Conservation (phyloP, 2,329 filamentous ascomycete species). For the Bipolaris oryzae region DNA sequence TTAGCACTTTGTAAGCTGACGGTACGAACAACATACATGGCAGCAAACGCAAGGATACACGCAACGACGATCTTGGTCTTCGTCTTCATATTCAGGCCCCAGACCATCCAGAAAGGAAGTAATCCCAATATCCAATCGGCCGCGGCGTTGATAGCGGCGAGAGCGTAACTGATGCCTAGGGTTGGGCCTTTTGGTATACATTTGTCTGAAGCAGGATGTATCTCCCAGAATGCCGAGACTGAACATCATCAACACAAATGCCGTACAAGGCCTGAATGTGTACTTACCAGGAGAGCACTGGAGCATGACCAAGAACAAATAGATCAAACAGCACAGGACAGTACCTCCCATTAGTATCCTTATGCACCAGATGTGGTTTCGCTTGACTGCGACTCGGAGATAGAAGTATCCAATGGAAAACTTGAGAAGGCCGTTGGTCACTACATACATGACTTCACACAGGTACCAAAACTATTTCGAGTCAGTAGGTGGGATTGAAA, state of each 20-base stretch:
- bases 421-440: slow-evolving; percentile 56
- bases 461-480: slow-evolving; percentile 57
- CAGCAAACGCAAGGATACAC: slow-evolving; percentile 58
- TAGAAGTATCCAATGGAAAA: slow-evolving; percentile 61
- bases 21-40: slow-evolving; percentile 26
- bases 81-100: slow-evolving; percentile 60
- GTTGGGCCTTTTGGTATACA: slow-evolving; percentile 56
- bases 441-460: slow-evolving; percentile 61
- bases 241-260: slow-evolving; percentile 2
- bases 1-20: not conserved
- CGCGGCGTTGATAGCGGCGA: slow-evolving; percentile 37
- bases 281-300: slow-evolving; percentile 56
- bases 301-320: slow-evolving; percentile 59
- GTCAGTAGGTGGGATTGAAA: slow-evolving; percentile 17
- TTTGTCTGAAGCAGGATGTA: slow-evolving; percentile 46
- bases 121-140: slow-evolving; percentile 45
- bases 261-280: not conserved
- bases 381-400: slow-evolving; percentile 57
- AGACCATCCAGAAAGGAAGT: slow-evolving; percentile 58
- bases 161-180: slow-evolving; percentile 57
- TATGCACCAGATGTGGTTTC: slow-evolving; percentile 55
- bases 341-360: slow-evolving; percentile 56
- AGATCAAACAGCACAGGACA: slow-evolving; percentile 54
- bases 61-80: slow-evolving; percentile 60
- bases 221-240: slow-evolving; percentile 59